These are phyloP conservation scores for Capsicum pubescens DNA, from an alignment of 257 asterid genomes.

Conservation along the genomic window DNA sequence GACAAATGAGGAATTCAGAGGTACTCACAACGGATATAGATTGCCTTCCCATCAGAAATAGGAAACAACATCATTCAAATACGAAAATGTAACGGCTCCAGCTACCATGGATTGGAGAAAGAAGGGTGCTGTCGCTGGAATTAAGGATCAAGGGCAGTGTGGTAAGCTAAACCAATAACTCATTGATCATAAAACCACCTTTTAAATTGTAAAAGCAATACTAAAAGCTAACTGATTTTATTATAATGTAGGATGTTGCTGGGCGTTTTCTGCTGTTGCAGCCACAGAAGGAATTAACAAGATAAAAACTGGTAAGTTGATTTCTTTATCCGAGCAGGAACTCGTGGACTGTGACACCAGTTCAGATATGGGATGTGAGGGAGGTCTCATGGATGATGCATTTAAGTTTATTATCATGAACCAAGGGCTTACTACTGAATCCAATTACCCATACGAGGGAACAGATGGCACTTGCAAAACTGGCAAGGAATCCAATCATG, in stretches of 20 bases:
- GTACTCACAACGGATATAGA: background rate
- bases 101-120: background rate
- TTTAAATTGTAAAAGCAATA: background rate
- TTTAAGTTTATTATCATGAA: constrained; percentile 10
- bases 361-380: constrained; percentile 14
- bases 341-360: constrained; percentile 25
- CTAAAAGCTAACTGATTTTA: background rate
- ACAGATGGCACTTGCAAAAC: background rate
- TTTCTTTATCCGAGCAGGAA: constrained; percentile 15
- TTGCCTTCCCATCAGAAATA: background rate
- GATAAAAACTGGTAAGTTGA: background rate
- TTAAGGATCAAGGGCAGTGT: background rate
- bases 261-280: background rate
- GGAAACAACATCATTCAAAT: background rate
- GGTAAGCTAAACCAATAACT: background rate
- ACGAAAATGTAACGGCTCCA: background rate
- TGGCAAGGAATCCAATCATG: background rate
- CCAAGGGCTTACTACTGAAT: constrained; percentile 23
- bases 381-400: constrained; percentile 20
- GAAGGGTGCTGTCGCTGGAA: background rate
- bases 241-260: background rate
- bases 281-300: constrained; percentile 26
- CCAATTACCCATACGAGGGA: constrained; percentile 1
- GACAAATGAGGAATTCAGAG: too few species aligned
- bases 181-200: background rate